Conservation (phyloP, 257 asterid genomes). For the Sherardia arvensis region DNA sequence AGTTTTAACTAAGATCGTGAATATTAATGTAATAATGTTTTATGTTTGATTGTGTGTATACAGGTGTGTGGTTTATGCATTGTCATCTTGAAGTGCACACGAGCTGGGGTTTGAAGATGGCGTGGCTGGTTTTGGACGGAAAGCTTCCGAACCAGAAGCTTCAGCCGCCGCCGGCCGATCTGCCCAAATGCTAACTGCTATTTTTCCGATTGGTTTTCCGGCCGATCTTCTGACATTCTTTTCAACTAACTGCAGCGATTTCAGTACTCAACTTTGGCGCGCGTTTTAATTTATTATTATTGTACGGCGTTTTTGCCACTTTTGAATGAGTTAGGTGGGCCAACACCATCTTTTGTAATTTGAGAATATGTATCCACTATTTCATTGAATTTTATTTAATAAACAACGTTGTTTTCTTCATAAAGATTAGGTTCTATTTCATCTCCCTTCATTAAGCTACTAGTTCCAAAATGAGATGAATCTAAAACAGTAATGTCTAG, state of each 20-base stretch:
- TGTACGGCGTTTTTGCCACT: neutral
- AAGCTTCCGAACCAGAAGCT: constrained; percentile 45
- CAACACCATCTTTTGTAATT: constrained; percentile 13
- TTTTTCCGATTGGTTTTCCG: neutral
- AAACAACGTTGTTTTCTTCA: neutral
- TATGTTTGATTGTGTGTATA: neutral
- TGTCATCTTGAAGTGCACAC: constrained; percentile 51
- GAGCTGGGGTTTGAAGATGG: constrained; percentile 61
- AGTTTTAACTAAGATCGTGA: too few relatives aligned
- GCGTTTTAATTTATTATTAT: neutral
- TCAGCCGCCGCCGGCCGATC: constrained; percentile 53
- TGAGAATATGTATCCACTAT: neutral
- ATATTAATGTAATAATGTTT: too few relatives aligned
- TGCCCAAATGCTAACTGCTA: constrained; percentile 41
- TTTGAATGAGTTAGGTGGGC: constrained; percentile 4
- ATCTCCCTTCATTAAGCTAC: neutral
- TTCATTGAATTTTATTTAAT: neutral
- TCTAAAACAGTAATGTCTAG: too few relatives aligned
- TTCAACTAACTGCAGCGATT: neutral
- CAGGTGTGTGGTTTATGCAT: constrained; percentile 64
- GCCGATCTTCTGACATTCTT: neutral
- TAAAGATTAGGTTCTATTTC: neutral
- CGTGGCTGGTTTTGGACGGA: constrained; percentile 59
- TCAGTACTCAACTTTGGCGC: neutral
- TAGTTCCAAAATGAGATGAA: too few relatives aligned